phyloP scores from a whole-genome alignment of 2,329 filamentous ascomycete genomes.

The Aspergillus sclerotialis region DNA sequence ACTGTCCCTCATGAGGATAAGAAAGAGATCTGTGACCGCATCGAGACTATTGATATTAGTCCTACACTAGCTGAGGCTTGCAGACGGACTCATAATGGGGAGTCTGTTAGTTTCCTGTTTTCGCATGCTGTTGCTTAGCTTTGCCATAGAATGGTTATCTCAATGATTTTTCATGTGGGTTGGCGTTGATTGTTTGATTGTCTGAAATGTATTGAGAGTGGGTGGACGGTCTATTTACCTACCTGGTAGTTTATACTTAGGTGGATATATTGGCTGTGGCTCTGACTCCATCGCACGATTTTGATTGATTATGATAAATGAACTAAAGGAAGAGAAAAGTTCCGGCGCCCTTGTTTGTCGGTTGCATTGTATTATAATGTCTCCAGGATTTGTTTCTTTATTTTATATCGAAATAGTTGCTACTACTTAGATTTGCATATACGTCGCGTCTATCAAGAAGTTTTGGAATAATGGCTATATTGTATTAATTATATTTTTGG shows the following conservation, averaged over 20 bases:
- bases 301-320: constrained; percentile 1
- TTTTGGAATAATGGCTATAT: too few relatives aligned
- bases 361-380: constrained; percentile 7
- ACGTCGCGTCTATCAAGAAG: too few relatives aligned
- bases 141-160: not conserved
- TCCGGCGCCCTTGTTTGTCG: not conserved
- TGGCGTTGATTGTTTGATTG: too few relatives aligned
- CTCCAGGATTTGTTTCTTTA: constrained; percentile 8
- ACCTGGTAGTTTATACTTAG: too few relatives aligned
- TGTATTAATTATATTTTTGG: too few relatives aligned
- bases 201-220: too few relatives aligned
- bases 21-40: constrained; percentile 67
- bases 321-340: constrained; percentile 2
- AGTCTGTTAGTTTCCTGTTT: constrained; percentile 47
- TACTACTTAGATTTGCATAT: too few relatives aligned
- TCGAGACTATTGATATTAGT: constrained; percentile 88
- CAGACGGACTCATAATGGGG: constrained; percentile 45
- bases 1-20: constrained; percentile 77
- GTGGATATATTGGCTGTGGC: too few relatives aligned
- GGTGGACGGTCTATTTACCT: too few relatives aligned
- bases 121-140: constrained; percentile 38
- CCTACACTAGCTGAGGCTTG: constrained; percentile 57
- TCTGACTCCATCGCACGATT: too few relatives aligned
- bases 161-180: too few relatives aligned
- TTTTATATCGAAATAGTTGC: too few relatives aligned